These are phyloP conservation scores for Melampsora americana DNA, from an alignment of 1,284 basidiomycete genomes.

Conservation along the genomic window DNA sequence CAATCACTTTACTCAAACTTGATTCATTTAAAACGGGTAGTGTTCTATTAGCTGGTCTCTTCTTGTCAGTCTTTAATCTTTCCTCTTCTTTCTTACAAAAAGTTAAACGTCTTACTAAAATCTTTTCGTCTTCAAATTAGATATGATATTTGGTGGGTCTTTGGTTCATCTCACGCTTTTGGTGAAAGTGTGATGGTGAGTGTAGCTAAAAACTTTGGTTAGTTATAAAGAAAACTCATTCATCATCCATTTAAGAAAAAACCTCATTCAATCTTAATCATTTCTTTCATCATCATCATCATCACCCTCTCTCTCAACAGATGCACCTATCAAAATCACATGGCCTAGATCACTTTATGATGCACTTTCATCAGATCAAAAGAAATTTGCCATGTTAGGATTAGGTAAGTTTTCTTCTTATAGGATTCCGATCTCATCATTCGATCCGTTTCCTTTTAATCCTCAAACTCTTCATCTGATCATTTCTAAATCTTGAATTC, in stretches of 20 bases:
- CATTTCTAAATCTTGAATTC: neutral
- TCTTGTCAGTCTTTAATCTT: conserved; percentile 84
- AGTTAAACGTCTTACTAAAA: neutral
- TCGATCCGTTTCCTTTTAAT: no score
- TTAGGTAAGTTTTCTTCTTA: conserved; percentile 56
- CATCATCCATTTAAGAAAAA: conserved; percentile 71
- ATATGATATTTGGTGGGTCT: conserved; percentile 44
- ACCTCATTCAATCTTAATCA: no score
- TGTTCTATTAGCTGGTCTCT: conserved; percentile 73
- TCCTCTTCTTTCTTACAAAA: conserved; percentile 63
- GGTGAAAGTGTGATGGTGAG: conserved; percentile 52
- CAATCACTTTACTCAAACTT: conserved; percentile 74
- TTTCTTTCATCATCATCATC: no score
- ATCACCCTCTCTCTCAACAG: conserved; percentile 19
- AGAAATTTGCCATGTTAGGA: conserved; percentile 84
- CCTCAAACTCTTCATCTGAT: neutral
- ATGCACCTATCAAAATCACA: conserved; percentile 60
- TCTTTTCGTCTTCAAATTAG: conserved; percentile 1
- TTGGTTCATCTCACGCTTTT: conserved; percentile 51
- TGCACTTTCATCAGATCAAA: conserved; percentile 43
- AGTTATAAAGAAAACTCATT: conserved; percentile 49
- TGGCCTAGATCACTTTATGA: conserved; percentile 54
- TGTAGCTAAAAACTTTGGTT: conserved; percentile 85
- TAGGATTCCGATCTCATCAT: no score
- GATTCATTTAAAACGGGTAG: conserved; percentile 87